phyloP scores from a whole-genome alignment of 805 yeast genomes.

The Nakazawaea ishiwadae region DNA sequence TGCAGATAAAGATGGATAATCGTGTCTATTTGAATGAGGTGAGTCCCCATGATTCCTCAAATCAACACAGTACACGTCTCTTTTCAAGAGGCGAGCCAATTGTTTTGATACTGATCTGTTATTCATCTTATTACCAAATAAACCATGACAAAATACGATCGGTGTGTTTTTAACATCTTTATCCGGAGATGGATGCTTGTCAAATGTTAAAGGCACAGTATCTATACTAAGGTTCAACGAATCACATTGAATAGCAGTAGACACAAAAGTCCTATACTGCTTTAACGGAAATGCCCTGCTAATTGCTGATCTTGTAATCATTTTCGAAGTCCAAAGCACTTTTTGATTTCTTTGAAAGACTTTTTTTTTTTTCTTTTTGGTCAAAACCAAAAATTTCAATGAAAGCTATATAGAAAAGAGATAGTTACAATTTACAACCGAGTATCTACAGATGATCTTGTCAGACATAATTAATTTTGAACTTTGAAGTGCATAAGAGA shows the following conservation, averaged over 20 bases:
- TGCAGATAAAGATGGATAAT: conserved; percentile 75
- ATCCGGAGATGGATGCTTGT: conserved; percentile 10
- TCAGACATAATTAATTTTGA: too few species aligned
- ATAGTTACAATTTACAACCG: too few species aligned
- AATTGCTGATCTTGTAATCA: too few species aligned
- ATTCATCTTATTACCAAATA: conserved; percentile 82
- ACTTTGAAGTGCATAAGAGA: too few species aligned
- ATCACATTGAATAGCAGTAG: not conserved
- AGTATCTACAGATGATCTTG: too few species aligned
- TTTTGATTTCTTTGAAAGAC: too few species aligned
- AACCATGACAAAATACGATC: conserved; percentile 77
- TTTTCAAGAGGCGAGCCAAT: conserved; percentile 38
- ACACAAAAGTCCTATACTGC: not conserved
- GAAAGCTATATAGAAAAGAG: too few species aligned
- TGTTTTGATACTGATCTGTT: conserved; percentile 73
- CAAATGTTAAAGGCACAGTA: conserved; percentile 15
- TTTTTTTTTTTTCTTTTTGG: too few species aligned
- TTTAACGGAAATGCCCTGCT: too few species aligned
- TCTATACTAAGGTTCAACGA: conserved; percentile 8
- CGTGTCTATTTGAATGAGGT: conserved; percentile 68
- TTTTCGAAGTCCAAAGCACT: too few species aligned
- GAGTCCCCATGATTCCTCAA: conserved; percentile 91
- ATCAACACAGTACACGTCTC: conserved; percentile 70
- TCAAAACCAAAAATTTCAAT: too few species aligned
- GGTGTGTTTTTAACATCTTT: conserved; percentile 35